phyloP scores from a whole-genome alignment of 2,329 filamentous ascomycete species.

The Penicillium sp. region DNA sequence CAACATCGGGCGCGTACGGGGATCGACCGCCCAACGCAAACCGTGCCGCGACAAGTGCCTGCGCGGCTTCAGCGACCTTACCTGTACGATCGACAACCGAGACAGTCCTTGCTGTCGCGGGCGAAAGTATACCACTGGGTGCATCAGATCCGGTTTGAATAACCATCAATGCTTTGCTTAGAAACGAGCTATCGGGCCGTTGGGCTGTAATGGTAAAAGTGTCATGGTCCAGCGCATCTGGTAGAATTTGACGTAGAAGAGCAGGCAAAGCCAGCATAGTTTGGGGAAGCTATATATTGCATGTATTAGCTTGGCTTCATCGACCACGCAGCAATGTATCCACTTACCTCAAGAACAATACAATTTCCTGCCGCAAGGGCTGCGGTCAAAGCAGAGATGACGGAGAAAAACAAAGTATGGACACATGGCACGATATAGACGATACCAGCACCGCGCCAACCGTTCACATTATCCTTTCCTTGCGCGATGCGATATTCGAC shows the following conservation, averaged over 20 bases:
- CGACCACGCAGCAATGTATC: neutral
- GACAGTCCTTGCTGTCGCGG: conserved; percentile 40
- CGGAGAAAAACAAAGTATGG: conserved; percentile 52
- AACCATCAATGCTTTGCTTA: conserved; percentile 22
- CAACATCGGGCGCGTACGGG: conserved; percentile 62
- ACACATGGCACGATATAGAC: conserved; percentile 50
- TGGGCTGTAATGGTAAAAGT: conserved; percentile 48
- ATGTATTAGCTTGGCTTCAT: neutral
- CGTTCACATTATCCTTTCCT: conserved; percentile 20
- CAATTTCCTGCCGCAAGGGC: conserved; percentile 55
- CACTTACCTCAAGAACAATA: conserved; percentile 49
- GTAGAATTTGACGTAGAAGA: conserved; percentile 25
- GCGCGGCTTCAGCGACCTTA: conserved; percentile 55
- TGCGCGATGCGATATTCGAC: conserved; percentile 25
- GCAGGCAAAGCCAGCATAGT: conserved; percentile 25
- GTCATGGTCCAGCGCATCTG: conserved; percentile 46
- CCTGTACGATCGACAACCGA: conserved; percentile 64
- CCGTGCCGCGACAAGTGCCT: conserved; percentile 54
- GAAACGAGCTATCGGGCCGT: conserved; percentile 30
- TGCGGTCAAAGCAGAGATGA: conserved; percentile 46
- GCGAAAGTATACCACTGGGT: conserved; percentile 28
- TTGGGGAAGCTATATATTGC: conserved; percentile 20
- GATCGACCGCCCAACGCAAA: conserved; percentile 58
- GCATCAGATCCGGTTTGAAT: conserved; percentile 11
- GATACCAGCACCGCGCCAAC: conserved; percentile 21